A percentile compares a stretch with the other conserved stretches of the same genome.
These are phyloP conservation scores for Boehmeria nivea DNA, from an alignment of 306 rosid genomes.

Conservation along the genomic window DNA sequence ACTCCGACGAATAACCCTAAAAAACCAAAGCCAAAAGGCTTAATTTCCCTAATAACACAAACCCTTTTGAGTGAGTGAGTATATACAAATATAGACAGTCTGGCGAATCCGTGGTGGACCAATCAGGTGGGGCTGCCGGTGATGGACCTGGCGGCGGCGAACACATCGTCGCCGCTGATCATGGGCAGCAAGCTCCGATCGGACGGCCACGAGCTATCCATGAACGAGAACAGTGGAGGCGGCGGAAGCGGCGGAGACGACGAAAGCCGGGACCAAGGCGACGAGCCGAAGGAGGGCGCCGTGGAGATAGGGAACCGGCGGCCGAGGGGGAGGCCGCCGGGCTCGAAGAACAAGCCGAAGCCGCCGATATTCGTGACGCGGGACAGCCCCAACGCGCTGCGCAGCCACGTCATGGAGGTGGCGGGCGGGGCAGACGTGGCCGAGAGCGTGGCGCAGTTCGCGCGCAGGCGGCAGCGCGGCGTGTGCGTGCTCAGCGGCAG, in stretches of 20 bases:
- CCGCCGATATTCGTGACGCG: slow-evolving; percentile 88
- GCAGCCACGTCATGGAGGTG: slow-evolving; percentile 89
- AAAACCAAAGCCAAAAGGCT: neutral
- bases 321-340: slow-evolving; percentile 91
- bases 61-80: neutral
- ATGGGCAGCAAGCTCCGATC: slow-evolving; percentile 26
- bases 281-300: slow-evolving; percentile 79
- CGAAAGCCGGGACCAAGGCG: slow-evolving; percentile 36
- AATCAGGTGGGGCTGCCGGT: slow-evolving; percentile 72
- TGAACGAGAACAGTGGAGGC: slow-evolving; percentile 42
- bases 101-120: slow-evolving; percentile 99
- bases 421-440: slow-evolving; percentile 86
- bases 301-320: slow-evolving; percentile 68
- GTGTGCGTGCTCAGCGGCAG: slow-evolving; percentile 91
- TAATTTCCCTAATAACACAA: neutral
- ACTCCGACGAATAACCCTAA: neutral
- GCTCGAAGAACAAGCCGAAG: slow-evolving; percentile 89
- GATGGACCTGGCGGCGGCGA: slow-evolving; percentile 54
- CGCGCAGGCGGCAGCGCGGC: slow-evolving; percentile 85
- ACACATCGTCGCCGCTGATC: slow-evolving; percentile 45
- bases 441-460: slow-evolving; percentile 70
- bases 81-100: slow-evolving; percentile 17
- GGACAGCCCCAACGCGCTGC: slow-evolving; percentile 83
- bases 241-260: too few species aligned
- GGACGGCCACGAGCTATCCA: slow-evolving; percentile 41